Conservation (phyloP, 495 filamentous ascomycete genomes). For the Penicillium atrosanguineum region DNA sequence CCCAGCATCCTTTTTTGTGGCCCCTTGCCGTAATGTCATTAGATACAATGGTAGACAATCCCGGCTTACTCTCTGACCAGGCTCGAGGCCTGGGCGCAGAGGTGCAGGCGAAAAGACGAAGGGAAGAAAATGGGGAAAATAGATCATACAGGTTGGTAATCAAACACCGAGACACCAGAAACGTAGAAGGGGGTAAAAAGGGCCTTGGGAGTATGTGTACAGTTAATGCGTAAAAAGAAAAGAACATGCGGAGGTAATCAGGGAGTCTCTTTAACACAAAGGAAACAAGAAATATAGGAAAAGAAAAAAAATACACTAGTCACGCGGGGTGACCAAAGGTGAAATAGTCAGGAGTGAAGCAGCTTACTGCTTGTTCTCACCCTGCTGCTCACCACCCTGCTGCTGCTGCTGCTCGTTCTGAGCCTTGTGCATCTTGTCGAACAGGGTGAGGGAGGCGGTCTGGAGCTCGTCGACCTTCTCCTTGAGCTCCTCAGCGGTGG, state of each 20-base stretch:
- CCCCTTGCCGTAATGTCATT: constrained; percentile 48
- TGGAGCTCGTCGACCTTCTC: constrained; percentile 98
- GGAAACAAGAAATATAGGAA: constrained; percentile 19
- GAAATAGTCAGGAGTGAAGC: constrained; percentile 4
- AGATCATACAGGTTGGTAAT: constrained; percentile 30
- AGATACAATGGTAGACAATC: constrained; percentile 45
- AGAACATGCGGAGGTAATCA: constrained; percentile 25
- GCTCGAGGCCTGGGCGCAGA: constrained; percentile 8
- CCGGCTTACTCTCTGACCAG: constrained; percentile 23
- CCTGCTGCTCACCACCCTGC: constrained; percentile 55
- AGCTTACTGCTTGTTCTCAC: constrained; percentile 82
- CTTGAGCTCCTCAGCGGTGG: constrained; percentile 89
- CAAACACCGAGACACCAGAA: constrained; percentile 44
- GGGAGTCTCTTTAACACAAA: constrained; percentile 27
- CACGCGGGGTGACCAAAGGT: constrained; percentile 7
- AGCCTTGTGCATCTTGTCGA: constrained; percentile 99
- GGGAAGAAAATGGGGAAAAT: constrained; percentile 18
- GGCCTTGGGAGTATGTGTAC: constrained; percentile 41
- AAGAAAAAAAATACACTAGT: constrained; percentile 35
- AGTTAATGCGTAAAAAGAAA: constrained; percentile 37
- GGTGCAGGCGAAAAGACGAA: constrained; percentile 38
- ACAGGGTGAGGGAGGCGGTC: constrained; percentile 89
- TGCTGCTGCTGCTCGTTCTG: constrained; percentile 66
- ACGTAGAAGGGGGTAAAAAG: constrained; percentile 21
- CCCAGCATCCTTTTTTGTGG: constrained; percentile 40